Conservation (phyloP, 768 basidiomycete genomes). For the Suillus luteus region DNA sequence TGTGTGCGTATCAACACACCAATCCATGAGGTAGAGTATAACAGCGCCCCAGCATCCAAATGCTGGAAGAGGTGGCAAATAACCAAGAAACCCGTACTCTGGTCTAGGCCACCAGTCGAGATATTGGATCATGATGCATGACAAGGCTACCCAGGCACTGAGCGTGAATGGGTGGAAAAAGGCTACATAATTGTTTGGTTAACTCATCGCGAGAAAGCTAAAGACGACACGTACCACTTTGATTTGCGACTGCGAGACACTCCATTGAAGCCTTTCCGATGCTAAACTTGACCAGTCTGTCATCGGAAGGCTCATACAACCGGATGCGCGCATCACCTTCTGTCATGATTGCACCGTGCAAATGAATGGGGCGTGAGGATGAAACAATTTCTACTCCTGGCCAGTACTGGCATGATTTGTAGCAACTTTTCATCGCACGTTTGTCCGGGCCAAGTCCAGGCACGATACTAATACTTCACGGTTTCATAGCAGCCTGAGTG, state of each 20-base stretch:
- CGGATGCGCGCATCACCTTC: slow-evolving; percentile 54
- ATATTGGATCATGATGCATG: slow-evolving; percentile 56
- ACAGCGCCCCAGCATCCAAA: slow-evolving; percentile 66
- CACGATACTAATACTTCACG: neutral
- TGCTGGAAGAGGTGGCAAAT: slow-evolving; percentile 62
- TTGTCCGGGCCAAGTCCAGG: slow-evolving; percentile 6
- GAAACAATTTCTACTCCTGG: neutral
- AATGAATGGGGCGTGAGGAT: neutral
- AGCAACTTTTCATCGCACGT: slow-evolving; percentile 13
- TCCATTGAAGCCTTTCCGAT: slow-evolving; percentile 70
- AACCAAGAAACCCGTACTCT: slow-evolving; percentile 46
- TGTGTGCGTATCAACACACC: slow-evolving; percentile 44
- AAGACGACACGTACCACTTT: slow-evolving; percentile 42
- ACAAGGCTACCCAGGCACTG: slow-evolving; percentile 60
- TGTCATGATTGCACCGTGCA: slow-evolving; percentile 35
- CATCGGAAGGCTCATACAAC: slow-evolving; percentile 49
- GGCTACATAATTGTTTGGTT: slow-evolving; percentile 24
- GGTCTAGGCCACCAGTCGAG: slow-evolving; percentile 70
- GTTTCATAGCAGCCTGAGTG: neutral
- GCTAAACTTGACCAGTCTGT: slow-evolving; percentile 62
- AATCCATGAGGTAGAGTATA: slow-evolving; percentile 67
- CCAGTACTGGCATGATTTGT: neutral
- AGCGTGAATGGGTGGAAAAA: slow-evolving; percentile 66
- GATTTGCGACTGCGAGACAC: slow-evolving; percentile 66
- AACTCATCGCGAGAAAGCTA: neutral